phyloP scores from a whole-genome alignment of 2,329 filamentous ascomycete genomes.

The Microascus cirrosus region DNA sequence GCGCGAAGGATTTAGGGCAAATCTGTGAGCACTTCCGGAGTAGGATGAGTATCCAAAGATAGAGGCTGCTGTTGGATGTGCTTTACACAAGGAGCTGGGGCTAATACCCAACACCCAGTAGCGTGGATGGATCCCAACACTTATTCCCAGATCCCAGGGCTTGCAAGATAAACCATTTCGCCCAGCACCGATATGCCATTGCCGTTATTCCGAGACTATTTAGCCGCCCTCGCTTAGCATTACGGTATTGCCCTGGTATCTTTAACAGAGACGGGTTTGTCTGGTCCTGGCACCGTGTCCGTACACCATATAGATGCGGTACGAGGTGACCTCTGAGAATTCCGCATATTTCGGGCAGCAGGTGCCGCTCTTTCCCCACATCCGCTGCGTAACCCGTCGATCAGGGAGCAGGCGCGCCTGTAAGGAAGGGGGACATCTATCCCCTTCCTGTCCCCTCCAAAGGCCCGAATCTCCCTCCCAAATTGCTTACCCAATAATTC shows the following conservation, averaged over 20 bases:
- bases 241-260: background rate
- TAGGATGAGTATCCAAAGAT: too few relatives aligned
- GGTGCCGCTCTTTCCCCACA: background rate
- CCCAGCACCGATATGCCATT: background rate
- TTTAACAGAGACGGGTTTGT: background rate
- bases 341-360: background rate
- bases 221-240: background rate
- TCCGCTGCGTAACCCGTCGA: background rate
- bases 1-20: too few relatives aligned
- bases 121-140: background rate
- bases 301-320: background rate
- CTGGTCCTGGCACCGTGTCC: background rate
- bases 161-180: background rate
- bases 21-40: too few relatives aligned
- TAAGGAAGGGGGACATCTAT: background rate
- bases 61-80: too few relatives aligned
- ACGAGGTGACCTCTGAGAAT: background rate
- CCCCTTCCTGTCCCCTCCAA: background rate
- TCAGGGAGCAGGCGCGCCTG: background rate
- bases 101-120: too few relatives aligned
- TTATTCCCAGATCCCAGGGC: background rate
- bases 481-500: background rate
- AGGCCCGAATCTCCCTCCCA: background rate
- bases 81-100: too few relatives aligned
- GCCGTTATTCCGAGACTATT: background rate